These are phyloP conservation scores for Tricholomella constricta DNA, from an alignment of 768 basidiomycete species.

Conservation along the genomic window DNA sequence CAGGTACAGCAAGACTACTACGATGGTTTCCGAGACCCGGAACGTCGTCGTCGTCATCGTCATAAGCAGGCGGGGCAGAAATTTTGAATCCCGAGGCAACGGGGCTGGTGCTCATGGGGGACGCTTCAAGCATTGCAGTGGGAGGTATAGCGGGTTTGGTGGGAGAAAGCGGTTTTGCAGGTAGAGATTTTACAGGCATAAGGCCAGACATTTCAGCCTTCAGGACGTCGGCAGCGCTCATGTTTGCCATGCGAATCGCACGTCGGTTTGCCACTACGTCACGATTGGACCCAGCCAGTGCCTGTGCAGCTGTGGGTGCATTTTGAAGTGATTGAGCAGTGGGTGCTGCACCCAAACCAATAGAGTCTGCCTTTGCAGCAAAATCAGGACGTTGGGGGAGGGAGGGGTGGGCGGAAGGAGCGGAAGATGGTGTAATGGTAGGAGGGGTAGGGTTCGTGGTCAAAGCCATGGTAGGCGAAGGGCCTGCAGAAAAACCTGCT, in stretches of 20 bases:
- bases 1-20: slow-evolving; percentile 6
- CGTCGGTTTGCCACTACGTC: slow-evolving; percentile 89
- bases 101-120: slow-evolving; percentile 29
- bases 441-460: slow-evolving; percentile 48
- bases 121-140: slow-evolving; percentile 30
- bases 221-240: slow-evolving; percentile 93
- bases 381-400: slow-evolving; percentile 74
- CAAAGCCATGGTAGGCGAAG: slow-evolving; percentile 51
- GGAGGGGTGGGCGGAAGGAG: slow-evolving; percentile 50
- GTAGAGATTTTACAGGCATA: slow-evolving; percentile 47
- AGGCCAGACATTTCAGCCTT: slow-evolving; percentile 83
- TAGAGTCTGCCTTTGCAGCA: slow-evolving; percentile 75
- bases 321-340: slow-evolving; percentile 60
- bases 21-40: slow-evolving; percentile 39
- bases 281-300: slow-evolving; percentile 82
- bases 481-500: slow-evolving; percentile 41
- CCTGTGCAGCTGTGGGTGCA: slow-evolving; percentile 63
- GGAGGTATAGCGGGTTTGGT: slow-evolving; percentile 26
- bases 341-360: slow-evolving; percentile 68
- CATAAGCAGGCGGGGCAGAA: slow-evolving; percentile 4
- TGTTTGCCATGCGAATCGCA: slow-evolving; percentile 92
- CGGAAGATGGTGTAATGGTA: slow-evolving; percentile 29
- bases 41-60: slow-evolving; percentile 33
- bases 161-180: slow-evolving; percentile 37
- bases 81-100: not conserved